Evolutionary conservation across 805 yeast genomes (phyloP).

Genomic region (Wickerhamomyces hampshirensis): DNA sequence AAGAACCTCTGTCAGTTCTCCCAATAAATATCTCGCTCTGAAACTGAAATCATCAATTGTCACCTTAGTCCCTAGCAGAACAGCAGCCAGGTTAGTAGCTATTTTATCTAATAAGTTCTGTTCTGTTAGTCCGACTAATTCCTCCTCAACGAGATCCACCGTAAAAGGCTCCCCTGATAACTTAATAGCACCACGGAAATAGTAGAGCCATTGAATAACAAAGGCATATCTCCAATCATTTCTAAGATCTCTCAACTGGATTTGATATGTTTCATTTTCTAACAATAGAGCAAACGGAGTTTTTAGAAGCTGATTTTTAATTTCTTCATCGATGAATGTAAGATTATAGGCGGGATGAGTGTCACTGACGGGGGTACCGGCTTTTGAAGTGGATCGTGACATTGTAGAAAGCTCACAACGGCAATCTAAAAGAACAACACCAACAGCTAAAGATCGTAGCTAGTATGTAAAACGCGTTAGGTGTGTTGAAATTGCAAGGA

Average conservation of each 20-base stretch:
- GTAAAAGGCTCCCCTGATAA: slow-evolving; percentile 50
- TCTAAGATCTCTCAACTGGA: slow-evolving; percentile 29
- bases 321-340: slow-evolving; percentile 28
- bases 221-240: slow-evolving; percentile 33
- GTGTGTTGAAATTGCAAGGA: not conserved
- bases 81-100: slow-evolving; percentile 25
- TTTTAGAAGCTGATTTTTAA: slow-evolving; percentile 30
- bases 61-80: slow-evolving; percentile 19
- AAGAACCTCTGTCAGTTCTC: slow-evolving; percentile 17
- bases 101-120: slow-evolving; percentile 39
- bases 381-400: slow-evolving; percentile 17
- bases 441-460: no score
- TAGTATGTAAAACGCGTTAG: no score
- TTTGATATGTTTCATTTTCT: slow-evolving; percentile 33
- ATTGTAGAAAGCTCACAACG: slow-evolving; percentile 2
- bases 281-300: slow-evolving; percentile 35
- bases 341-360: slow-evolving; percentile 26
- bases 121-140: slow-evolving; percentile 42
- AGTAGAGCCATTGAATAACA: slow-evolving; percentile 51
- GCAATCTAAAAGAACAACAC: not conserved
- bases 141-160: slow-evolving; percentile 54
- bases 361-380: slow-evolving; percentile 15
- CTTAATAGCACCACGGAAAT: slow-evolving; percentile 47
- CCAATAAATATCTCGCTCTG: slow-evolving; percentile 23
- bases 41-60: slow-evolving; percentile 22